These are phyloP conservation scores for Penicillium sp. DNA, from an alignment of 2,329 filamentous ascomycete species.

Conservation along the genomic window DNA sequence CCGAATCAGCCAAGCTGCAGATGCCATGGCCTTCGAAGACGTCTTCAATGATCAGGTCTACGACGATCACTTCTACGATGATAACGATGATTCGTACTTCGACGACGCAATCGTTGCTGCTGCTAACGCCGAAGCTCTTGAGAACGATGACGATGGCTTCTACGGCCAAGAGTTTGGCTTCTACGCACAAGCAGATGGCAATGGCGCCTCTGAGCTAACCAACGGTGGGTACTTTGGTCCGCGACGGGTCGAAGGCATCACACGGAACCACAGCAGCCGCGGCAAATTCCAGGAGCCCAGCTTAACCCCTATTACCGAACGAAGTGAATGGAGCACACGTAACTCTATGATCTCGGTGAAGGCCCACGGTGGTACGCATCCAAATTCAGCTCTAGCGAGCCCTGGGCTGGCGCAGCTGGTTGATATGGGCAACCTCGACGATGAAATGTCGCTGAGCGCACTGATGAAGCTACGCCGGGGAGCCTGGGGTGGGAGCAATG, in stretches of 20 bases:
- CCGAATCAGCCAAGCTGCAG: constrained; percentile 47
- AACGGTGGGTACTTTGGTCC: constrained; percentile 89
- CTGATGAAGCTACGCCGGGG: constrained; percentile 70
- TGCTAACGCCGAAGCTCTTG: constrained; percentile 88
- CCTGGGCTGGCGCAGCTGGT: constrained; percentile 77
- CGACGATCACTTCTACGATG: constrained; percentile 56
- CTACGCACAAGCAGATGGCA: constrained; percentile 63
- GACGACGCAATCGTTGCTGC: constrained; percentile 92
- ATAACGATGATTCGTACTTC: constrained; percentile 66
- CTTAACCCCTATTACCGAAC: constrained; percentile 91
- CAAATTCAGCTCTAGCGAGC: constrained; percentile 58
- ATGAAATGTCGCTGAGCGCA: constrained; percentile 70
- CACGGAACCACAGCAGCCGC: constrained; percentile 69
- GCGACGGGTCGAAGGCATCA: constrained; percentile 60
- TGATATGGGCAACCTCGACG: constrained; percentile 57
- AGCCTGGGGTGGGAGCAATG: constrained; percentile 79
- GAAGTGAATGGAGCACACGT: constrained; percentile 91
- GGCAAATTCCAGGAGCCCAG: constrained; percentile 80
- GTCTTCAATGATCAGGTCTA: constrained; percentile 47
- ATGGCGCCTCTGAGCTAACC: constrained; percentile 57
- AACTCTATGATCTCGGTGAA: constrained; percentile 81
- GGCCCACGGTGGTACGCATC: constrained; percentile 49
- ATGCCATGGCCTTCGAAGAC: constrained; percentile 40
- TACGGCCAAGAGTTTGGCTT: constrained; percentile 98
- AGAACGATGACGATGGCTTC: constrained; percentile 88